These are phyloP conservation scores for Pseudogymnoascus sp. DNA, from an alignment of 2,329 filamentous ascomycete genomes.

Conservation along the genomic window DNA sequence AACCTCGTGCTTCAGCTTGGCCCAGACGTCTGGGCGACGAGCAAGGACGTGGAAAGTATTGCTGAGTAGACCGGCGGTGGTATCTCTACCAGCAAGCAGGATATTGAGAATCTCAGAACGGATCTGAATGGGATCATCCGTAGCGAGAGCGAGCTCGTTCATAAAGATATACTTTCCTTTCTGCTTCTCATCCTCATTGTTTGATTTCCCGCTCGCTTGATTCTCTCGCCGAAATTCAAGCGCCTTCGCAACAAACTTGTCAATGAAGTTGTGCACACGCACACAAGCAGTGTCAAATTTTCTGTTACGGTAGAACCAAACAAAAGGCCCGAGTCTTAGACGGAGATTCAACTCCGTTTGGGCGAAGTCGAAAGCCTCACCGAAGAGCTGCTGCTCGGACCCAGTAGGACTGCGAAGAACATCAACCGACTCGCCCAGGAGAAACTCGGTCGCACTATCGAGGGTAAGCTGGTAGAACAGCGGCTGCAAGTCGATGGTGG, in stretches of 20 bases:
- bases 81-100: conserved; percentile 50
- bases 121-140: conserved; percentile 36
- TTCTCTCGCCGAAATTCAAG: conserved; percentile 4
- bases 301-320: conserved; percentile 33
- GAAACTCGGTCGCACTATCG: conserved; percentile 43
- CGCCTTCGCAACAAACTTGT: conserved; percentile 11
- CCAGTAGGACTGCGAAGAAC: conserved; percentile 17
- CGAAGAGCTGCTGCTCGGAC: conserved; percentile 29
- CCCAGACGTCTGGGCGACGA: conserved; percentile 32
- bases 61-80: conserved; percentile 43
- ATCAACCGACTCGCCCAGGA: conserved; percentile 48
- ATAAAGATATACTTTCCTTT: conserved; percentile 24
- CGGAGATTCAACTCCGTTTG: not conserved
- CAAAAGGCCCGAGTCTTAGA: conserved; percentile 19
- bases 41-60: conserved; percentile 38
- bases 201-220: not conserved
- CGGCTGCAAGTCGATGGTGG: conserved; percentile 47
- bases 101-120: conserved; percentile 41
- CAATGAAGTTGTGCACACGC: conserved; percentile 14
- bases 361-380: conserved; percentile 34
- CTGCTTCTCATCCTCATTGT: not conserved
- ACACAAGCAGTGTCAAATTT: conserved; percentile 17
- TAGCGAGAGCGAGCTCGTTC: conserved; percentile 43
- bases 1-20: conserved; percentile 34
- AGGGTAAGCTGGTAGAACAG: conserved; percentile 54